Percentiles rank a stretch among this genome's conserved stretches.
Evolutionary conservation across 495 filamentous ascomycete genomes (phyloP).

Genomic region (Hypoxylon intermedium): DNA sequence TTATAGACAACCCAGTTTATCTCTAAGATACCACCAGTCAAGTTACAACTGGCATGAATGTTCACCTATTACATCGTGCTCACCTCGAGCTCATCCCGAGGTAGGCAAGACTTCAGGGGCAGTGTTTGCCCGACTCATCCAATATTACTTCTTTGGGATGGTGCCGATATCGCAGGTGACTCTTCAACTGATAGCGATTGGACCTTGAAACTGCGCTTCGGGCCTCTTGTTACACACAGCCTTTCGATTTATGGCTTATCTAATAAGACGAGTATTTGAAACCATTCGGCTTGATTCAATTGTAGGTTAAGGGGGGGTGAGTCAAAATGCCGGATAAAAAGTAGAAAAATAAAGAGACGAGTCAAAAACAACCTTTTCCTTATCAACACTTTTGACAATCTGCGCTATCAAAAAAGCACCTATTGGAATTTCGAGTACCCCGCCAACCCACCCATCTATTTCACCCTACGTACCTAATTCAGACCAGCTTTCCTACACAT

Average conservation of each 20-base stretch:
- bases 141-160: slow-evolving; percentile 1
- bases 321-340: slow-evolving; percentile 18
- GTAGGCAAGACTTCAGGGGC: no score
- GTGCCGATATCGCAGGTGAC: slow-evolving; percentile 21
- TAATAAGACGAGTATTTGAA: slow-evolving; percentile 14
- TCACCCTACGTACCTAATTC: slow-evolving; percentile 22
- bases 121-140: slow-evolving; percentile 7
- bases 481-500: slow-evolving; percentile 14
- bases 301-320: slow-evolving; percentile 15
- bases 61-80: no score
- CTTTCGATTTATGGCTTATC: slow-evolving; percentile 21
- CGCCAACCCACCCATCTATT: slow-evolving; percentile 24
- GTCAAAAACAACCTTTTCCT: background rate
- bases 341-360: no score
- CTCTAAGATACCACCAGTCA: no score
- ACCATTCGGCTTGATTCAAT: no score
- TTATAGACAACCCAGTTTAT: no score
- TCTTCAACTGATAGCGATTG: background rate
- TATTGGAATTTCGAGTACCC: slow-evolving; percentile 2
- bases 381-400: background rate
- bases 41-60: no score
- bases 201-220: slow-evolving; percentile 24
- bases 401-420: background rate
- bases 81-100: background rate
- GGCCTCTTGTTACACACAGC: slow-evolving; percentile 22